A percentile compares a stretch with the other conserved stretches of the same genome.
Conservation (phyloP, 768 basidiomycete genomes). For the Pleurotus platypus region DNA sequence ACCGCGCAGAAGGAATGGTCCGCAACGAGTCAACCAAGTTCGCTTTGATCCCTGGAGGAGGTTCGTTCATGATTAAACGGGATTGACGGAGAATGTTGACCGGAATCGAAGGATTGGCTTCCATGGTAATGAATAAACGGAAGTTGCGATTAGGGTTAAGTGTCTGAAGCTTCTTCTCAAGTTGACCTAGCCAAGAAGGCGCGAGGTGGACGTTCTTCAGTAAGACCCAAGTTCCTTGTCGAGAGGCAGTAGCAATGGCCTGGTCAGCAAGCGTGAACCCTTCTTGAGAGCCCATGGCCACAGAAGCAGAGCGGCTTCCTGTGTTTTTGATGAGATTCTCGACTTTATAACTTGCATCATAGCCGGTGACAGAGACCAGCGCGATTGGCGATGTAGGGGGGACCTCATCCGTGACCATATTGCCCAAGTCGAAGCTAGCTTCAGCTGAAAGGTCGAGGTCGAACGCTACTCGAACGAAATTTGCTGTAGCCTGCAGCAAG, state of each 20-base stretch:
- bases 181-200: conserved; percentile 90
- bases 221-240: conserved; percentile 94
- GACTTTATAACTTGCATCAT: conserved; percentile 97
- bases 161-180: conserved; percentile 95
- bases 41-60: conserved; percentile 94
- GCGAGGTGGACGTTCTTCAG: conserved; percentile 98
- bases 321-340: conserved; percentile 82
- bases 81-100: conserved; percentile 97
- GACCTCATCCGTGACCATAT: conserved; percentile 79
- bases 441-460: conserved; percentile 72
- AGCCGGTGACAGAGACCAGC: conserved; percentile 90
- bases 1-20: conserved; percentile 64
- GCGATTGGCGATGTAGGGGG: conserved; percentile 81
- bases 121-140: conserved; percentile 98
- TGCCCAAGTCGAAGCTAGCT: conserved; percentile 70
- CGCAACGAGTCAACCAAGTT: conserved; percentile 89
- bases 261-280: conserved; percentile 96
- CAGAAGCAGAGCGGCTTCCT: conserved; percentile 75
- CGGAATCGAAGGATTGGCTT: conserved; percentile 90
- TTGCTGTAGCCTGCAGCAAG: conserved; percentile 75
- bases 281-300: conserved; percentile 98
- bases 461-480: conserved; percentile 77
- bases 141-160: conserved; percentile 86
- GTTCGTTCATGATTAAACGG: conserved; percentile 97
- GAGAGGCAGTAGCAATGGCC: conserved; percentile 88